Evolutionary conservation across 805 yeast genomes (phyloP), one percentile per base, ranked within the genome.

Genomic region (Candida coquimbonensis): DNA sequence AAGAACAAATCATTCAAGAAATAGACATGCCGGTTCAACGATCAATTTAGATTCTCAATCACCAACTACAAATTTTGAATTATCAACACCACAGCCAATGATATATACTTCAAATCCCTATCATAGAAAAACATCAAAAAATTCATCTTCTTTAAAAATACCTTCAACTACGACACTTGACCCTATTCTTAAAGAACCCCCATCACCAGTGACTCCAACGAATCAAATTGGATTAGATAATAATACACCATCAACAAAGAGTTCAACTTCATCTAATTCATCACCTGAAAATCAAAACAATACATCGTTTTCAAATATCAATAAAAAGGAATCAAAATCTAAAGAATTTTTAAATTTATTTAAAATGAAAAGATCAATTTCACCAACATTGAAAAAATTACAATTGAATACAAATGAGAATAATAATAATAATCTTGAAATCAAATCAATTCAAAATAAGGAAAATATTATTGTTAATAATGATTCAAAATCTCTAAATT

Each of bases 1-100:
- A 44, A 51, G 48, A 32, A 56, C 60, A 9, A 65, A 65, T 44
- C 70, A 66, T 45, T 55, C 69, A 4, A 60, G 68, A 45, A 65
- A 66, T 46, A 61, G 70, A 48, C 70, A 67, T 44, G 52, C 57
- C 13, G 61, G 61, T 3, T 55, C 57, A 9, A 38, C 49, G 39
- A 60, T 53, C 29, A 49, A 42, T 40, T 40, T 47, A 38, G 50
- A 49, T 26, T 39, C 43, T 7, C 31, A 21, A 41, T 4, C 39
- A 29, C 4, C 36, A n/a, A 9, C 37, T 29, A 13, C 9, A 7
- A 36, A 19, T 9, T 7, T 11, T 29, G 24, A 9, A 5, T 11
- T 9, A 39, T 29, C 24, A 11, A 12, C 31, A 29, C 13, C 31
- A 9, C 7, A 12, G 4, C 13, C 31, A 29, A 29, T 11, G 12